Conservation (phyloP, 2,329 filamentous ascomycete genomes). For the Ceratocystiopsis brevicomis region DNA sequence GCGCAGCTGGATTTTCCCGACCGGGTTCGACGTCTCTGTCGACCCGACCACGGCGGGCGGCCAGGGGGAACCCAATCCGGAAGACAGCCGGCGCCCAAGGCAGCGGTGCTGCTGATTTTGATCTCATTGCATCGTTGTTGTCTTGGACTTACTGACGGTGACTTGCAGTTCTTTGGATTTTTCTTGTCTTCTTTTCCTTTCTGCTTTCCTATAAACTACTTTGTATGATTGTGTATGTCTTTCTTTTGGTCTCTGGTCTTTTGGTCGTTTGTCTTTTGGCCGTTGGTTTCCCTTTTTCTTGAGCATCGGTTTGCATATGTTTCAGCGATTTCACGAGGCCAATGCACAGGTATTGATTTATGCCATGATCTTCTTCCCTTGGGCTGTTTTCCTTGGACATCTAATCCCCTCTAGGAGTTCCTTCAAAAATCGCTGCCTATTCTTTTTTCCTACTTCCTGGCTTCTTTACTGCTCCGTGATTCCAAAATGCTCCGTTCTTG, state of each 20-base stretch:
- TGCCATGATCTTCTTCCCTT: not conserved
- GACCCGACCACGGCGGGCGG: conserved; percentile 19
- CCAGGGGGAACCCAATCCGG: not conserved
- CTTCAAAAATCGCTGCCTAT: too few relatives aligned
- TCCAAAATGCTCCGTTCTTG: too few relatives aligned
- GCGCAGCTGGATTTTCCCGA: conserved; percentile 39
- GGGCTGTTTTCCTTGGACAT: too few relatives aligned
- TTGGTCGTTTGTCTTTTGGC: not conserved
- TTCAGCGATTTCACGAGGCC: not conserved
- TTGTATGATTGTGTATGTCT: not conserved
- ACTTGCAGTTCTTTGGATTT: too few relatives aligned
- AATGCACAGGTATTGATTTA: not conserved
- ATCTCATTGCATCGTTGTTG: not conserved
- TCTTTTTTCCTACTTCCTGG: not conserved
- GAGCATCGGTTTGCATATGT: not conserved
- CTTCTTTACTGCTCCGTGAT: too few relatives aligned
- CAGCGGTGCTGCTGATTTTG: conserved; percentile 7
- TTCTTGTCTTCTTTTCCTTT: not conserved
- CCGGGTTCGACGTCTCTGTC: conserved; percentile 30
- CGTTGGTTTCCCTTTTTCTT: not conserved
- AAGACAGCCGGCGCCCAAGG: not conserved
- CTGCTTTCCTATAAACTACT: not conserved
- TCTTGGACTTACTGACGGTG: too few relatives aligned
- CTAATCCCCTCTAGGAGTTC: too few relatives aligned
- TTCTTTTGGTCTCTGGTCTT: not conserved